Percentiles rank a stretch among this genome's conserved stretches.
Conservation (phyloP, 148 eudicot species). For the Vaccinium corymbosum region DNA sequence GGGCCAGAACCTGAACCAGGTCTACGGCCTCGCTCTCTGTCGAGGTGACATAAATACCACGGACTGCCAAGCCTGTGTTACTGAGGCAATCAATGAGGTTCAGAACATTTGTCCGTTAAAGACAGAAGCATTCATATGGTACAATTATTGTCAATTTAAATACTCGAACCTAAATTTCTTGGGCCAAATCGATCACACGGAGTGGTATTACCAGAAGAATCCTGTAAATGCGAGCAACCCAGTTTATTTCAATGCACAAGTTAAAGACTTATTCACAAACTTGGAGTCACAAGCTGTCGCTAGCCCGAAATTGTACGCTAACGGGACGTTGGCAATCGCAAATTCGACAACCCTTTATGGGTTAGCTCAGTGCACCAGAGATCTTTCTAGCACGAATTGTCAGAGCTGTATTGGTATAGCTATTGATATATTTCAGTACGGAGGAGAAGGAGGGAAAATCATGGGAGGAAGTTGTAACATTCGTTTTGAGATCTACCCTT, state of each 20-base stretch:
- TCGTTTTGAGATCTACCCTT: not conserved
- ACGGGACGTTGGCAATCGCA: too few species aligned
- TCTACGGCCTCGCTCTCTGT: conserved; percentile 37
- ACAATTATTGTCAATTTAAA: too few species aligned
- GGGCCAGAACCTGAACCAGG: conserved; percentile 12
- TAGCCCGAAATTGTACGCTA: too few species aligned
- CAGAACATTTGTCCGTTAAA: conserved; percentile 23
- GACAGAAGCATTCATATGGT: too few species aligned
- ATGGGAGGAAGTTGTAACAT: not conserved
- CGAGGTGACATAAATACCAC: conserved; percentile 31
- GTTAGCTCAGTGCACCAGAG: not conserved
- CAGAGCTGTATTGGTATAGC: not conserved
- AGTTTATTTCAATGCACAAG: too few species aligned
- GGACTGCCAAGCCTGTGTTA: conserved; percentile 29
- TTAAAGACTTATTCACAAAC: too few species aligned
- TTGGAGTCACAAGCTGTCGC: too few species aligned
- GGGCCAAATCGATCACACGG: too few species aligned
- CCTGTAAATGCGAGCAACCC: too few species aligned
- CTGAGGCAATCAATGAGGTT: conserved; percentile 19
- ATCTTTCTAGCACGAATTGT: not conserved
- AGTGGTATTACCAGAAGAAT: too few species aligned
- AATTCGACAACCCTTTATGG: too few species aligned
- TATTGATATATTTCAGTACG: not conserved
- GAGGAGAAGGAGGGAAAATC: not conserved
- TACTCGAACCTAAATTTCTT: too few species aligned